Base-by-base conservation (phyloP, 2,329 filamentous ascomycete genomes). In the Colletotrichum sp. region DNA sequence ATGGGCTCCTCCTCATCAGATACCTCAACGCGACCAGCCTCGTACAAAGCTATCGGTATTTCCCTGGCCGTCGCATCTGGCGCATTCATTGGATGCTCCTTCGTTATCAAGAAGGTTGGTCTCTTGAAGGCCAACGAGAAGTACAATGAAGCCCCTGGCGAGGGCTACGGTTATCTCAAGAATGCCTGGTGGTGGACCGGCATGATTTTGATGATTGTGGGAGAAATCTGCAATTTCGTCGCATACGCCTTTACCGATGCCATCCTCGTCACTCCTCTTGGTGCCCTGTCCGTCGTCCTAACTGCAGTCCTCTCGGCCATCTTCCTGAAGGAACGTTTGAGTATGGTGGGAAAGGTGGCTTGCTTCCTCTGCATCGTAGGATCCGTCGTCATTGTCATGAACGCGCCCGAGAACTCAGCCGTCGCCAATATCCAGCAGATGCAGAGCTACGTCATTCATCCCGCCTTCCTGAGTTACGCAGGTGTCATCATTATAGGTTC, bases 171-270 rank as follows among this genome's bases (percentile, higher is more conserved):
- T 77, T 99, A 99, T 84, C 92, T 99, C 80, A 98, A 98, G 87
- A 99, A 99, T 82, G 89, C 89, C 24, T 98, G 91, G 88, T 99
- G 97, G 97, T 99, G 97, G 97, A 85, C 88, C 2, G 97, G 97
- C 80, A 99, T 99, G 97, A 96, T 89, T 1, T 90, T 99, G 75
- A 99, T 99, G 97, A 98, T 99, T 80, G 81, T 99, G 59, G 97
- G 97, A 80, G 97, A 99, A 85, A 92, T 98, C 72, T 98, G 95
- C 91, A 99, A 99, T 86, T 98, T 99, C 84, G 95, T 96, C 83
- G 97, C 97, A 70, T 99, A 99, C 83, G 95, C 96, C 72, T 99
- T 99, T 81, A 97, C 97, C 77, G 97, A 99, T 84, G 96, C 96
- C 76, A 98, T 99, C 80, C 88, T 99, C 78, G 96, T 99, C 71